Percentiles rank a stretch among this genome's conserved stretches.
These are phyloP conservation scores for Lecanicillium sp. DNA, from an alignment of 2,329 filamentous ascomycete species.

Conservation along the genomic window DNA sequence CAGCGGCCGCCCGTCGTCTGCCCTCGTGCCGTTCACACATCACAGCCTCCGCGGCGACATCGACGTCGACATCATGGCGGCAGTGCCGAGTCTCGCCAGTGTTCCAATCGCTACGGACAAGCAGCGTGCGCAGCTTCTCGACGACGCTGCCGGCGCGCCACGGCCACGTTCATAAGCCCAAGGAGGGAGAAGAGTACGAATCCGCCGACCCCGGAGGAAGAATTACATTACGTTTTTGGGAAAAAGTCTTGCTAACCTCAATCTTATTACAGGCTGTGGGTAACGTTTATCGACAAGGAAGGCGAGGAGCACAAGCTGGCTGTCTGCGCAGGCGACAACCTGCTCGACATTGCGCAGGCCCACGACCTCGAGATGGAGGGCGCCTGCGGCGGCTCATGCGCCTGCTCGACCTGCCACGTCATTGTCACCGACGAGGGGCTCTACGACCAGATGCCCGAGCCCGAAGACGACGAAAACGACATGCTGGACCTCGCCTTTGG, in stretches of 20 bases:
- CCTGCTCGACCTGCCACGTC: constrained; percentile 88
- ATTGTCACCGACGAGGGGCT: constrained; percentile 67
- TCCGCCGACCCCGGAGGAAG: constrained; percentile 2
- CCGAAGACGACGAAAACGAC: constrained; percentile 76
- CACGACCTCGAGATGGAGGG: constrained; percentile 98
- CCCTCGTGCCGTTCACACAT: constrained; percentile 12
- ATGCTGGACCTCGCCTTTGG: constrained; percentile 90
- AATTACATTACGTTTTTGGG: too few relatives aligned
- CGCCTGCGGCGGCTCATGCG: constrained; percentile 89
- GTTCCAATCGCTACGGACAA: neutral
- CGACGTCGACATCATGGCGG: constrained; percentile 5
- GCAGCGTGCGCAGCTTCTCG: constrained; percentile 49
- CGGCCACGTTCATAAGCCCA: constrained; percentile 75
- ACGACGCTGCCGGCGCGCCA: constrained; percentile 55
- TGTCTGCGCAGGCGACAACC: constrained; percentile 80
- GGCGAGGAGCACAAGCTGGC: constrained; percentile 66
- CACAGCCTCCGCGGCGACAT: constrained; percentile 7
- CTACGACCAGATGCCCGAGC: constrained; percentile 72
- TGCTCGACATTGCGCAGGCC: constrained; percentile 90
- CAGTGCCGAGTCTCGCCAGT: neutral
- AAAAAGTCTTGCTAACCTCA: too few relatives aligned
- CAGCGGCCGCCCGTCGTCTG: constrained; percentile 19
- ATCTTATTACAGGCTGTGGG: constrained; percentile 74
- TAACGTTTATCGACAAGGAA: constrained; percentile 94
- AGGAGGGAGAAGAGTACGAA: constrained; percentile 83